A percentile compares a stretch with the other conserved stretches of the same genome.
Conservation (phyloP, 768 basidiomycete species). For the Lanmaoa rubissima region DNA sequence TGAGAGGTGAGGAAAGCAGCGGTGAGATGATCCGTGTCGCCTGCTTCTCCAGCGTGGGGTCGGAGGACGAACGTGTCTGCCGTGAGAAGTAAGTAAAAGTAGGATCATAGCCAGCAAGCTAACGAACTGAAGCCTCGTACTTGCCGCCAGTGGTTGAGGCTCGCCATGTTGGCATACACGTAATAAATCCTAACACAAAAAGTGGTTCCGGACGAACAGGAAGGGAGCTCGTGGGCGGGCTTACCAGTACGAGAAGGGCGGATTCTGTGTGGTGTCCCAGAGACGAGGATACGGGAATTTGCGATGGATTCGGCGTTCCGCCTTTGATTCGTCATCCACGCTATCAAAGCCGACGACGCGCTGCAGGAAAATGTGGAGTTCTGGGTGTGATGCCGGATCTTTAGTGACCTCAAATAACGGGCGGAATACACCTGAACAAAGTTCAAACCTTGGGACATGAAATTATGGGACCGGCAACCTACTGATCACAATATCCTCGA, state of each 20-base stretch:
- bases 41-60: slow-evolving; percentile 97
- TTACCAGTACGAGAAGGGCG: slow-evolving; percentile 94
- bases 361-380: slow-evolving; percentile 92
- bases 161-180: slow-evolving; percentile 95
- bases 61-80: slow-evolving; percentile 95
- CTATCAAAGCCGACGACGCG: slow-evolving; percentile 96
- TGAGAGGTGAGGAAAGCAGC: slow-evolving; percentile 96
- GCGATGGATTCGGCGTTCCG: slow-evolving; percentile 85
- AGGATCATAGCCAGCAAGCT: slow-evolving; percentile 2
- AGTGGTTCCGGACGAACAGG: slow-evolving; percentile 1
- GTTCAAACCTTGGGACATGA: not conserved
- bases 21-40: slow-evolving; percentile 95
- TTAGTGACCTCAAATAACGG: slow-evolving; percentile 96
- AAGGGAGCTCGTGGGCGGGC: slow-evolving; percentile 16
- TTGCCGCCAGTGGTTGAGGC: slow-evolving; percentile 90
- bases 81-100: not conserved
- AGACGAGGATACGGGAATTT: slow-evolving; percentile 91
- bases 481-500: slow-evolving; percentile 92
- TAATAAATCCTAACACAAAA: slow-evolving; percentile 77
- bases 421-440: slow-evolving; percentile 73
- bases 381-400: slow-evolving; percentile 86
- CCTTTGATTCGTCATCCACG: slow-evolving; percentile 98
- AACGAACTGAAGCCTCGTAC: slow-evolving; percentile 85
- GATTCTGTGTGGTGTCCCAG: slow-evolving; percentile 89
- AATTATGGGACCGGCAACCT: slow-evolving; percentile 30